Evolutionary conservation across 108 stramenopile species (phyloP).

Genomic region (Nannochloropsis salina): DNA sequence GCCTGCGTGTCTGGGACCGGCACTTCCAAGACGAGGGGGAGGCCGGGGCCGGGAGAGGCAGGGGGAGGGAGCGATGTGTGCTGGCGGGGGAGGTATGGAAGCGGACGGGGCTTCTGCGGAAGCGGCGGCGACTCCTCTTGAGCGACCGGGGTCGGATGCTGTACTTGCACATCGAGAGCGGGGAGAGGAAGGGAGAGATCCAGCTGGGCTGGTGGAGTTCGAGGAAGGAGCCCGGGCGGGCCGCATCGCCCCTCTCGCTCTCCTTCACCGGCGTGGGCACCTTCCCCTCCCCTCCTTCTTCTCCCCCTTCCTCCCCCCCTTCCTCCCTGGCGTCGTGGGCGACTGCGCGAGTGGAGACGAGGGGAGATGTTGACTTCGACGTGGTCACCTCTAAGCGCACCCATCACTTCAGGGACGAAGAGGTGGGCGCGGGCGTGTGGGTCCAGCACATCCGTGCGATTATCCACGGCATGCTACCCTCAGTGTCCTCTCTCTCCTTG

Average conservation of each 20-base stretch:
- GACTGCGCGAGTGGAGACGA: background rate
- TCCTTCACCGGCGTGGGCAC: background rate
- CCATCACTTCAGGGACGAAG: conserved; percentile 8
- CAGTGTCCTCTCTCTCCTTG: background rate
- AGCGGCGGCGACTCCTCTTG: background rate
- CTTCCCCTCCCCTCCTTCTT: background rate
- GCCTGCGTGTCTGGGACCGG: background rate
- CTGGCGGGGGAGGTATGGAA: background rate
- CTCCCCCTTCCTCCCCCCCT: background rate
- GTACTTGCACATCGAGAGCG: background rate
- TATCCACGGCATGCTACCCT: background rate
- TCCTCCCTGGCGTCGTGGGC: background rate
- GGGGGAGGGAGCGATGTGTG: background rate
- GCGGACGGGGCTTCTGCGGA: background rate
- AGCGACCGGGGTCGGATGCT: background rate
- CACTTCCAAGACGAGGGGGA: background rate
- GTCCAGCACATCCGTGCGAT: background rate
- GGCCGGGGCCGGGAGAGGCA: background rate
- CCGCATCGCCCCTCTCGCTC: too few relatives aligned
- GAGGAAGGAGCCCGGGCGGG: too few relatives aligned
- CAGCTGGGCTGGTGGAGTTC: background rate
- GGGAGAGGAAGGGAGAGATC: background rate
- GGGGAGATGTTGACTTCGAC: background rate
- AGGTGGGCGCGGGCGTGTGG: background rate
- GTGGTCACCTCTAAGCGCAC: background rate